A percentile compares a stretch with the other conserved stretches of the same genome.
Evolutionary conservation across 2,329 filamentous ascomycete genomes (phyloP).

Genomic region (Penicillium sp.): DNA sequence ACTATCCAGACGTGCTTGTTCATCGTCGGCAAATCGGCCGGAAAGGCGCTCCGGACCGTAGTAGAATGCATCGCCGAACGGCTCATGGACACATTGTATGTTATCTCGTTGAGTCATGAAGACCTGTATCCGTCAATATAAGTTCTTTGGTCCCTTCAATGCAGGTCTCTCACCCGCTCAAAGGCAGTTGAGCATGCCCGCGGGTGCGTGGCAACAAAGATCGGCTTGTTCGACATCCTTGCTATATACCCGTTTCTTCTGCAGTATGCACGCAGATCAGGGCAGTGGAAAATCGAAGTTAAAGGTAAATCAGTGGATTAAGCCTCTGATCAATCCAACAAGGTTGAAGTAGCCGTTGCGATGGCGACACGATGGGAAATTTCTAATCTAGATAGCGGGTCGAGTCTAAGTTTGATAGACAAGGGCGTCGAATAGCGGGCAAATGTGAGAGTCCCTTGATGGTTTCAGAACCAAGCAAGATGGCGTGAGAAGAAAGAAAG

Average conservation of each 20-base stretch:
- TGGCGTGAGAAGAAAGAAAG: conserved; percentile 19
- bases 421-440: conserved; percentile 3
- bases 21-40: conserved; percentile 70
- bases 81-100: conserved; percentile 84
- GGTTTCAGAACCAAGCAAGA: conserved; percentile 14
- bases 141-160: neutral
- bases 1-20: conserved; percentile 43
- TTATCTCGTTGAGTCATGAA: conserved; percentile 90
- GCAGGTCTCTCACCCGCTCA: conserved; percentile 66
- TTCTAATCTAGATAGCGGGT: conserved; percentile 4
- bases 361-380: conserved; percentile 1
- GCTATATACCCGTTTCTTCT: neutral
- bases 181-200: conserved; percentile 95
- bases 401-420: neutral
- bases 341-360: neutral
- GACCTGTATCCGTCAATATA: conserved; percentile 55
- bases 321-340: conserved; percentile 7
- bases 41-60: conserved; percentile 87
- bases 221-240: conserved; percentile 69
- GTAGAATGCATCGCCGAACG: conserved; percentile 95
- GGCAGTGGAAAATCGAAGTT: neutral
- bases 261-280: conserved; percentile 4
- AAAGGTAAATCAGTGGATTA: conserved; percentile 15
- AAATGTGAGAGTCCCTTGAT: conserved; percentile 19
- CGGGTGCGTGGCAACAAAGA: conserved; percentile 92